Evolutionary conservation across 2,329 filamentous ascomycete genomes (phyloP), one percentile per base, ranked within the genome.

Genomic region (Sporothrix protearum): DNA sequence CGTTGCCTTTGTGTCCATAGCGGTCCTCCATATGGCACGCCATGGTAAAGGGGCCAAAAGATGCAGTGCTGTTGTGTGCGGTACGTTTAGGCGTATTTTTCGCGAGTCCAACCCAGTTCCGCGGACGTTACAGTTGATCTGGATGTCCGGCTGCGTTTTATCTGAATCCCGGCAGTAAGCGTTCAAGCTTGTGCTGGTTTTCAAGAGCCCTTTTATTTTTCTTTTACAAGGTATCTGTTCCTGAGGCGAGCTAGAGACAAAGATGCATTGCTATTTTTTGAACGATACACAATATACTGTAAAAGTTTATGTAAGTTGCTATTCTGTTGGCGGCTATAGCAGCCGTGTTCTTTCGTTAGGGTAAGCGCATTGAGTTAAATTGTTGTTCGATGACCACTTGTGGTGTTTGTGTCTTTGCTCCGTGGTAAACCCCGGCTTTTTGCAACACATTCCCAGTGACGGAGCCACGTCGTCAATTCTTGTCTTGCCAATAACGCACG

Each of bases 101-200:
- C 51, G 28, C 51, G 10, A n/a, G 5, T 19, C 16, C 12, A 39
- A 61, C 19, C 22, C 39, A 30, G 39, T 7, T 66, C 19, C 16
- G 33, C 69, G 69, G 69, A 70, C 59, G 19, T 64, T 30, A 28
- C 69, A 47, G 69, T 28, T 70, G 55, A 55, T 70, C 45, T 70
- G 69, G 59, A 70, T 30, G 57, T 70, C 69, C 69, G 69, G 69
- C 22, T 30, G n/a, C 33, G 69, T 70, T 70, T 70, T 59, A 70
- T 59, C 28, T 39, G n/a, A 14, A 51, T 51, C 42, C 53, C 36
- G 1, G 10, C 36, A 45, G 33, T 16, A 22, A 6, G 25, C 14
- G 7, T 28, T n/a, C 4, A 36, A 57, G n/a, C 42, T 42, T 25
- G 22, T 12, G 22, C 22, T 25, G 12, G 3, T 8, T 16, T 53